Percentiles rank a stretch among this genome's conserved stretches.
phyloP scores from a whole-genome alignment of 345 rosid genomes.

The Raphanus raphanistrum region DNA sequence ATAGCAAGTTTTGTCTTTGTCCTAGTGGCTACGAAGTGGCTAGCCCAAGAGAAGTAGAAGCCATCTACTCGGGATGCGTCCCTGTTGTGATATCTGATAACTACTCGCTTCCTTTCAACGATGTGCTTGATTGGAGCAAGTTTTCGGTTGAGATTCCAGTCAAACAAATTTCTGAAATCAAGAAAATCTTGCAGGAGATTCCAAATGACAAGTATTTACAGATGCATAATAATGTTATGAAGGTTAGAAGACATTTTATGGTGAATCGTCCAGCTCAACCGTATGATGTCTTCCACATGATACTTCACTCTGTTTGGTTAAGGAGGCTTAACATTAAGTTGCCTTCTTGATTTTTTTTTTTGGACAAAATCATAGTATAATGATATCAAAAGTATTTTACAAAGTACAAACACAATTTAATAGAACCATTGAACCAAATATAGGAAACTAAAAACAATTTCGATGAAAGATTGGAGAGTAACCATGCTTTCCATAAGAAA shows the following conservation, averaged over 20 bases:
- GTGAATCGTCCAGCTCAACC: slow-evolving; percentile 55
- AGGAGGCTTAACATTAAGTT: slow-evolving; percentile 54
- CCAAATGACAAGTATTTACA: slow-evolving; percentile 41
- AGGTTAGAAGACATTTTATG: slow-evolving; percentile 50
- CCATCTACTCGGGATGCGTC: slow-evolving; percentile 50
- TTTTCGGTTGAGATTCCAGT: slow-evolving; percentile 49
- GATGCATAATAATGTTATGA: slow-evolving; percentile 44
- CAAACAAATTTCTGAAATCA: slow-evolving; percentile 42
- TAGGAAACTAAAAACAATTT: too few species aligned
- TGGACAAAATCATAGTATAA: too few species aligned
- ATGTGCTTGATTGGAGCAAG: slow-evolving; percentile 54
- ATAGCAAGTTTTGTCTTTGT: slow-evolving; percentile 62
- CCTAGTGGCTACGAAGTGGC: slow-evolving; percentile 72
- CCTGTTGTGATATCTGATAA: slow-evolving; percentile 50
- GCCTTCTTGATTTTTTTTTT: slow-evolving; percentile 12
- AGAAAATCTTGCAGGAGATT: slow-evolving; percentile 49
- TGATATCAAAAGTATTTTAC: too few species aligned
- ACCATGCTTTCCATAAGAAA: too few species aligned
- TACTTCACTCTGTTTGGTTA: slow-evolving; percentile 66
- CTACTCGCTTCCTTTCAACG: slow-evolving; percentile 50
- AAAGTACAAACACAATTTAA: too few species aligned
- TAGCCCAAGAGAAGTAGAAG: slow-evolving; percentile 52
- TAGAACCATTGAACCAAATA: too few species aligned
- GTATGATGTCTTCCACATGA: slow-evolving; percentile 55
- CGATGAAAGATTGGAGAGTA: too few species aligned